A percentile compares a stretch with the other conserved stretches of the same genome.
These are phyloP conservation scores for Sporothrix variecibatus DNA, from an alignment of 2,329 filamentous ascomycete genomes.

Conservation along the genomic window DNA sequence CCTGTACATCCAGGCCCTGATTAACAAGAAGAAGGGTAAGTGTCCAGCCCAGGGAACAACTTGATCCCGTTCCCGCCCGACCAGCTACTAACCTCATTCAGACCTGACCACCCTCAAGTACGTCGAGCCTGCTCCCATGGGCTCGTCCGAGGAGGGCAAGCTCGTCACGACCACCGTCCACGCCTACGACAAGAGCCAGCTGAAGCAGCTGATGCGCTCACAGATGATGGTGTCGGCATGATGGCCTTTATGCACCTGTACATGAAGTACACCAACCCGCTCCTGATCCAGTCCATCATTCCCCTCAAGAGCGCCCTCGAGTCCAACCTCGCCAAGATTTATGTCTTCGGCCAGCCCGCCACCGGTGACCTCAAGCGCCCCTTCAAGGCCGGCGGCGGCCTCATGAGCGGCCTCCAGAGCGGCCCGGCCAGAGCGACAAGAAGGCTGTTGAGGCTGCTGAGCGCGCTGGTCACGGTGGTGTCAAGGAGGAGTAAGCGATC, in stretches of 20 bases:
- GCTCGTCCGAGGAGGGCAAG: constrained; percentile 90
- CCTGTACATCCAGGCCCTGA: constrained; percentile 78
- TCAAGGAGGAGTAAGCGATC: constrained; percentile 71
- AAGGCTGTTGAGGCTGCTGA: constrained; percentile 80
- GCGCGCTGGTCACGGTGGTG: constrained; percentile 70
- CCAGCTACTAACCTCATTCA: background rate
- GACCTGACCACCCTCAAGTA: constrained; percentile 98
- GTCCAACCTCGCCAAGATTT: constrained; percentile 94
- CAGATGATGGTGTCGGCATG: constrained; percentile 96
- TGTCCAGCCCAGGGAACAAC: background rate
- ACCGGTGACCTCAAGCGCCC: constrained; percentile 90
- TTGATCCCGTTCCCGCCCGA: too few species aligned
- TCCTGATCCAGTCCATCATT: constrained; percentile 98
- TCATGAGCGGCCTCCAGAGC: constrained; percentile 77
- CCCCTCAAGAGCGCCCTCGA: constrained; percentile 95
- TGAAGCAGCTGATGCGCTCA: constrained; percentile 81
- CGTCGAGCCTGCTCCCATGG: constrained; percentile 92
- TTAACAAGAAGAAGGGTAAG: constrained; percentile 95
- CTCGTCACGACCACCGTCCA: constrained; percentile 95
- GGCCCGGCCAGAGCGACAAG: constrained; percentile 87
- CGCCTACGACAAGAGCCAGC: constrained; percentile 87
- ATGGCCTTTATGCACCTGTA: constrained; percentile 99
- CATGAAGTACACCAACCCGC: constrained; percentile 99
- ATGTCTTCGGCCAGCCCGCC: constrained; percentile 84
- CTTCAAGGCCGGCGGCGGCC: constrained; percentile 82